Evolutionary conservation across 1,139 yeast genomes (phyloP), one percentile per base, ranked within the genome.

Genomic region (Debaryomyces nepalensis): DNA sequence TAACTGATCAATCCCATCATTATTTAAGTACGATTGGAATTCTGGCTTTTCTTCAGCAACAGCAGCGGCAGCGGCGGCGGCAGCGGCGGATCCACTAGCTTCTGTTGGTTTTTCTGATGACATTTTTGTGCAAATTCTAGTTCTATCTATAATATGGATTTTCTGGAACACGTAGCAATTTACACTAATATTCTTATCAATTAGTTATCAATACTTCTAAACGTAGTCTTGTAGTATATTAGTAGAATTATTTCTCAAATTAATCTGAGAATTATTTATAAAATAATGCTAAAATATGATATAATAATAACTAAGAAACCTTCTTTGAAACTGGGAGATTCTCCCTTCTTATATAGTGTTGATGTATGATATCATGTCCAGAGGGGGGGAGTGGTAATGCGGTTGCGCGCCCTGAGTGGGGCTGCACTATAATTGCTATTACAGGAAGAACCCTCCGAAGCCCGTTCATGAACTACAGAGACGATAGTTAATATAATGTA

Each of bases 1-100:
- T 55, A 84, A 64, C 42, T 78, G 75, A 56, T 84, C 89, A 31
- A 84, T 83, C 26, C 87, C 87, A 55, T 84, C 89, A 51, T 82
- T 84, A 54, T 84, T 83, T 47, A 84, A 73, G 54, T 78, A 84
- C 11, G 87, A 81, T 51, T 71, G 77, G 48, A 58, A 64, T 36
- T 54, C 54, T 7, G 66, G 64, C 34, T 44, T 48, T 3, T 37
- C 41, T 12, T 42, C 49, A 6, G 39, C 47, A 14, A 31, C 33
- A 11, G 38, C 18, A 4, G 32, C 32, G 16, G 32, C 45, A 19
- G 52, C 49, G 14, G 47, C 50, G 23, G 45, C 35, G 8, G 33
- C 21, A 15, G 32, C 32, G 16, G 32, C 45, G 16, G 52, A 48
- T 12, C 46, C 50, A 22, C 43, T 31, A 9, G 33, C 21, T 9